These are phyloP conservation scores for Dichomitus squalens DNA, from an alignment of 1,284 basidiomycete species.

Conservation along the genomic window DNA sequence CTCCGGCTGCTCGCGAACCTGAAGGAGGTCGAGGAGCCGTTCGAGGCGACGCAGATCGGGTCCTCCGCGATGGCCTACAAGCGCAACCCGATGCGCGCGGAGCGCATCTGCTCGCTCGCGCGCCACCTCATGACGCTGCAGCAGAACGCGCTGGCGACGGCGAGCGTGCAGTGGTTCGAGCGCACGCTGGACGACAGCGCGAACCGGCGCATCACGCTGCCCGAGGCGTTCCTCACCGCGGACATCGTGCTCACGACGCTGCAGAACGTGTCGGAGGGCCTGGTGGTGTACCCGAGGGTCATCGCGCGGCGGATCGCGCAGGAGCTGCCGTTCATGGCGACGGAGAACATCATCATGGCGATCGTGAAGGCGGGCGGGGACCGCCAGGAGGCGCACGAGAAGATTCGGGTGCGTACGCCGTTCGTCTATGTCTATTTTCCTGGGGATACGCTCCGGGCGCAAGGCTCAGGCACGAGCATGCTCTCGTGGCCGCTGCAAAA, in stretches of 20 bases:
- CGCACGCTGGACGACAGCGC: conserved; percentile 95
- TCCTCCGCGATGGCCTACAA: conserved; percentile 99
- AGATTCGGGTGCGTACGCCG: conserved; percentile 73
- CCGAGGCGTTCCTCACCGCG: conserved; percentile 96
- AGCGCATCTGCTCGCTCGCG: conserved; percentile 94
- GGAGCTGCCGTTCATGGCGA: conserved; percentile 99
- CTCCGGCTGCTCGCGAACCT: conserved; percentile 90
- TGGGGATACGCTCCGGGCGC: no score
- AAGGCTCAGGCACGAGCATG: no score
- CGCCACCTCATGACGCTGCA: conserved; percentile 92
- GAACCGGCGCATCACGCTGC: conserved; percentile 94
- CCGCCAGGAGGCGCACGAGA: conserved; percentile 95
- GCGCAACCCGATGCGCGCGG: conserved; percentile 98
- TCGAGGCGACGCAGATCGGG: conserved; percentile 99
- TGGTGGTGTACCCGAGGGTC: conserved; percentile 97
- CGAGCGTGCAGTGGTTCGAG: conserved; percentile 95
- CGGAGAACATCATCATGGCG: conserved; percentile 99
- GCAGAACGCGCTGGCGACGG: conserved; percentile 92
- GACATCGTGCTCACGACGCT: conserved; percentile 96
- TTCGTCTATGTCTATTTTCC: neutral
- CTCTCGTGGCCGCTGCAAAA: neutral
- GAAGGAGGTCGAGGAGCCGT: conserved; percentile 99
- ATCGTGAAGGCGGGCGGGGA: conserved; percentile 96
- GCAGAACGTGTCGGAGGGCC: conserved; percentile 95
- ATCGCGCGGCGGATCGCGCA: conserved; percentile 91